A percentile compares a stretch with the other conserved stretches of the same genome.
phyloP scores from a whole-genome alignment of 2,329 filamentous ascomycete genomes.

The Penicillium sp. region DNA sequence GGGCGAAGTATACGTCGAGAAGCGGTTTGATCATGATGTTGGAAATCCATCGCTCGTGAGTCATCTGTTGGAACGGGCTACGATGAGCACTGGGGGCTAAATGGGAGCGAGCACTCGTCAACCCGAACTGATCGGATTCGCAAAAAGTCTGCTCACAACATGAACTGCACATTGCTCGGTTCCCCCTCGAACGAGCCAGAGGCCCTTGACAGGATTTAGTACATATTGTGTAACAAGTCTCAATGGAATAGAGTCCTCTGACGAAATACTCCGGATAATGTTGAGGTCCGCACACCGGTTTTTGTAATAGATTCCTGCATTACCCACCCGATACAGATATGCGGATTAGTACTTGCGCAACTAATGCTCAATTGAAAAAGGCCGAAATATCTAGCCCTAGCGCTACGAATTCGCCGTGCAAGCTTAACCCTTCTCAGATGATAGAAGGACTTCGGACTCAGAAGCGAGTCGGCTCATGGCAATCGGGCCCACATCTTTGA shows the following conservation, averaged over 20 bases:
- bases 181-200: not conserved
- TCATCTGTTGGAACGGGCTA: not conserved
- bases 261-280: not conserved
- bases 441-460: not conserved
- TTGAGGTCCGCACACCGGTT: not conserved
- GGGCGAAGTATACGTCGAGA: slow-evolving; percentile 11
- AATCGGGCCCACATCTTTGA: not conserved
- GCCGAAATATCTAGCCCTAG: not conserved
- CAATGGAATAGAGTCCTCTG: not conserved
- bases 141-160: not conserved
- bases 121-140: not conserved
- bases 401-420: not conserved
- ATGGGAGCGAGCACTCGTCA: not conserved
- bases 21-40: slow-evolving; percentile 22
- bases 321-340: not conserved
- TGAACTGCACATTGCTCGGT: not conserved
- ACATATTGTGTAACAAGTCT: too few species aligned
- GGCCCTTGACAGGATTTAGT: not conserved
- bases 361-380: not conserved
- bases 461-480: not conserved
- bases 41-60: not conserved
- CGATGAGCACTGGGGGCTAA: not conserved
- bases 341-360: not conserved
- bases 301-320: not conserved
- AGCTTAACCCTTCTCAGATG: not conserved